Evolutionary conservation across 805 yeast species (phyloP).

Genomic region (Metschnikowia cerradonensis): DNA sequence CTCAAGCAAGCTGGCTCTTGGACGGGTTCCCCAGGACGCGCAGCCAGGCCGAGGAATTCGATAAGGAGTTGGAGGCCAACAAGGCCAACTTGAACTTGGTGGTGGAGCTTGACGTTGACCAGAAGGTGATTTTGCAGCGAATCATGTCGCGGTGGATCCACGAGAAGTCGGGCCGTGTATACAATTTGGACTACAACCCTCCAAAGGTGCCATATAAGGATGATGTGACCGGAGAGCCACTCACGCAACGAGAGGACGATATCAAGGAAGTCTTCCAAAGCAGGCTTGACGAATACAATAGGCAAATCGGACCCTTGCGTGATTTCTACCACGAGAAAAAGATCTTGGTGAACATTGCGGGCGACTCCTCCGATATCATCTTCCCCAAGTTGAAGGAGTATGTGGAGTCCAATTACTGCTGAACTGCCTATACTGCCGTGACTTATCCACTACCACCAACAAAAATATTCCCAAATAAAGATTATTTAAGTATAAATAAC

Average conservation of each 20-base stretch:
- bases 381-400: constrained; percentile 61
- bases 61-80: constrained; percentile 35
- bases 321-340: constrained; percentile 48
- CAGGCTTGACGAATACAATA: constrained; percentile 60
- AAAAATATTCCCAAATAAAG: not conserved
- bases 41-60: constrained; percentile 63
- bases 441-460: too few relatives aligned
- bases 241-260: constrained; percentile 79
- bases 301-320: constrained; percentile 59
- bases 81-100: constrained; percentile 60
- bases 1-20: constrained; percentile 59
- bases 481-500: too few relatives aligned
- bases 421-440: not conserved
- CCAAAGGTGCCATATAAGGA: constrained; percentile 79
- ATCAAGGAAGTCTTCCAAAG: constrained; percentile 66
- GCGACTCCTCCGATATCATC: constrained; percentile 80
- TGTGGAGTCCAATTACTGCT: constrained; percentile 21
- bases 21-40: constrained; percentile 92
- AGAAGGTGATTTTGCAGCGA: constrained; percentile 71
- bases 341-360: constrained; percentile 55
- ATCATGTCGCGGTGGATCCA: constrained; percentile 87
- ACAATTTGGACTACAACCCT: constrained; percentile 83
- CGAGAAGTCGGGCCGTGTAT: constrained; percentile 77
- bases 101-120: constrained; percentile 87
- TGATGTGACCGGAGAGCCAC: constrained; percentile 85